Base-by-base conservation (phyloP, 1,139 yeast species). In the Candida albicans region DNA sequence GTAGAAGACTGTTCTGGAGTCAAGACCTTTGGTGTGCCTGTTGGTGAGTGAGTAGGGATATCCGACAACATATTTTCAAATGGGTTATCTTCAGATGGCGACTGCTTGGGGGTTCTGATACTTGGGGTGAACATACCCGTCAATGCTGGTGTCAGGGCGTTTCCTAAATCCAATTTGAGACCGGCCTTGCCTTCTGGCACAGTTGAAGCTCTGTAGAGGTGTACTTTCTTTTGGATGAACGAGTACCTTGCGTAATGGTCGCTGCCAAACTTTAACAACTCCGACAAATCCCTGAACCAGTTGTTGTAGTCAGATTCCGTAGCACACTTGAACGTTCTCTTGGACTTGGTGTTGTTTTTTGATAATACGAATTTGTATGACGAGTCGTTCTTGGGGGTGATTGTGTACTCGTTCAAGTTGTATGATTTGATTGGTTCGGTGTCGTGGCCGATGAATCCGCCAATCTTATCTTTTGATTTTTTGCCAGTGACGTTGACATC, bases 371-470 rank as follows among this genome's bases (percentile, higher is more conserved):
- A 73, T 49, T 73, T 73, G 50, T 61, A 61, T 11, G 59, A 57
- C 27, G 59, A 58, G 8, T 66, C 70, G 49, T 67, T 69, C 46
- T 72, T 70, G 13, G 64, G 52, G 37, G 56, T 54, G 28, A 73
- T 59, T 15, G 56, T 46, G 50, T 63, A 69, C 40, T 72, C 73
- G 48, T 73, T 73, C 48, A 73, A 62, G 49, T 71, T 73, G 52
- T 73, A 73, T 1, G 77, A 72, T 47, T 70, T 71, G 11, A 59
- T 52, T 1, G 79, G 79, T 1, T 61, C 52, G 51, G 70, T 75
- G 42, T 72, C 68, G 47, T 67, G 70, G 22, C 69, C 73, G 37
- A 73, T 67, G 40, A 68, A 67, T 0, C 75, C 75, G 1, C 76
- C 75, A 39, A 73, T 59, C 48, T 72, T 69, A 37, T 64, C 68